phyloP scores from a whole-genome alignment of 257 asterid genomes.

The Solanum peruvianum region DNA sequence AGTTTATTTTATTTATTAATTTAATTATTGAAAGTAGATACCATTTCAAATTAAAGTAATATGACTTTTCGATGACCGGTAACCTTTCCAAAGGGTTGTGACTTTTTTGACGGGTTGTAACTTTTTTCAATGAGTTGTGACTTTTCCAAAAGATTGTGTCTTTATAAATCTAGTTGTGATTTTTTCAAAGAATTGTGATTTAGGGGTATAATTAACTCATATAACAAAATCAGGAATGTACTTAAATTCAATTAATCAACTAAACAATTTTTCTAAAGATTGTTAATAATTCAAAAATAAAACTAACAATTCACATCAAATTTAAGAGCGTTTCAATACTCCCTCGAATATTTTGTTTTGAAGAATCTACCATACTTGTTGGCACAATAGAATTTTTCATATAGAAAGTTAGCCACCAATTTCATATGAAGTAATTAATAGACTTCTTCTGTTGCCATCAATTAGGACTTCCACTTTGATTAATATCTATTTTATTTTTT shows the following conservation, averaged over 20 bases:
- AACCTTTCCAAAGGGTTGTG: too few species aligned
- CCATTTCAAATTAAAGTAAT: too few species aligned
- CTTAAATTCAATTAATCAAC: neutral
- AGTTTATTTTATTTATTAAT: too few species aligned
- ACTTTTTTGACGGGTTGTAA: too few species aligned
- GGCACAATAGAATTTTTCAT: neutral
- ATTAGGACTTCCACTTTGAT: neutral
- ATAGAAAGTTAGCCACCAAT: neutral
- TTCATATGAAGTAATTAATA: neutral
- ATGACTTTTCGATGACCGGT: too few species aligned
- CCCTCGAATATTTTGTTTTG: neutral
- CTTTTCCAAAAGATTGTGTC: too few species aligned
- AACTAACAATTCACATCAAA: neutral
- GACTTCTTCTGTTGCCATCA: neutral
- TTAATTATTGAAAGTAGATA: too few species aligned
- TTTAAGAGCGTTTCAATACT: too few species aligned
- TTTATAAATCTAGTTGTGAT: too few species aligned
- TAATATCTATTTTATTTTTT: neutral
- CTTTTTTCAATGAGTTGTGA: too few species aligned
- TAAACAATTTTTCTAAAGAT: accelerated
- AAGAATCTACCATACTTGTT: neutral
- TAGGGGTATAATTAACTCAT: neutral
- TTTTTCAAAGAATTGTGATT: accelerated
- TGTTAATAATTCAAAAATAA: accelerated
- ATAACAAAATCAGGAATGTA: too few species aligned